Evolutionary conservation across 108 stramenopile genomes (phyloP), one percentile per base, ranked within the genome.

Genomic region (Pseudonitzschia multiseries): DNA sequence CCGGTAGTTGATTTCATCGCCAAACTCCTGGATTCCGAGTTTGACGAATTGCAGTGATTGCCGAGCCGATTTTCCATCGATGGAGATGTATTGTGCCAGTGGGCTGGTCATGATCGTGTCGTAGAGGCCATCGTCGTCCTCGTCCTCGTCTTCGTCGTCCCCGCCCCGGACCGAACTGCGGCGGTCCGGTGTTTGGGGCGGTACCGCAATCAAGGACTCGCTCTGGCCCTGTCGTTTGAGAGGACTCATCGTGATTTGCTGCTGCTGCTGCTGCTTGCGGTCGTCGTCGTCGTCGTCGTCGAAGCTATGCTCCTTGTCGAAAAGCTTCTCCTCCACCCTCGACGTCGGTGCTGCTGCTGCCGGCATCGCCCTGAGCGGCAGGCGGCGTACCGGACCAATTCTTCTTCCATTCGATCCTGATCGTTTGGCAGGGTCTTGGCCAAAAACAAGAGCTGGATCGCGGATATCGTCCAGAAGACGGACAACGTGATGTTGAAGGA

Each of bases 371-470:
- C 24, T 56, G 69, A 2, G 69, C 56, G 46, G 69, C 29, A 6
- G n/a, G 76, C 79, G 4, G 84, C 90, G 62, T 88, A 91, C 14
- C 51, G 59, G 20, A 74, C 86, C 50, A 91, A 68, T 60, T 79
- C 84, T 0, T 76, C 82, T 64, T 87, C 84, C 87, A 88, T 88
- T 17, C 66, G 48, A 73, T 90, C 89, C 71, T 90, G 83, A 76
- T 90, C 89, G 17, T 79, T 56, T 0, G 89, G 87, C 36, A 90
- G 63, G 1, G 85, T 83, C 36, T 79, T 68, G 27, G 83, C 73
- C 66, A 90, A 57, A 15, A 87, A 73, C 0, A 84, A 46, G 14
- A 90, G 60, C 57, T 84, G 83, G 29, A 86, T 59, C 18, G 86
- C 68, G 15, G 81, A 69, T 31, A 90, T 77, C 8, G 69, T 68